A percentile compares a stretch with the other conserved stretches of the same genome.
These are phyloP conservation scores for Trichoderma koningiopsis DNA, from an alignment of 2,329 filamentous ascomycete species.

Conservation along the genomic window DNA sequence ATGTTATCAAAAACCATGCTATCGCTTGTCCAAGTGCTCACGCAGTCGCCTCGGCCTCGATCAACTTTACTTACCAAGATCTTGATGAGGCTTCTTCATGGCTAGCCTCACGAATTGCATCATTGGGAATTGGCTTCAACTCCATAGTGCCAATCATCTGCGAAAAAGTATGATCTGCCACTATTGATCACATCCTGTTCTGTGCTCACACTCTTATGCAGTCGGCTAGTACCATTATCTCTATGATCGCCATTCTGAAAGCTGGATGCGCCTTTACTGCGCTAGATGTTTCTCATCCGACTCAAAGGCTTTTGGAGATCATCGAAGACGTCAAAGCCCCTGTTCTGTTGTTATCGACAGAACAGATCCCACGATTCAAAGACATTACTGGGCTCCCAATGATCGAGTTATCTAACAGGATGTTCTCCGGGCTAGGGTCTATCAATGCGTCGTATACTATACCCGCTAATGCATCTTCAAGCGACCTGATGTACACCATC, in stretches of 20 bases:
- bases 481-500: constrained; percentile 27
- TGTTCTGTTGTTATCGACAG: not conserved
- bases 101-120: not conserved
- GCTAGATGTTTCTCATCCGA: constrained; percentile 7
- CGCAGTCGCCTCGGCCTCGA: not conserved
- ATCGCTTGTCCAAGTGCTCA: not conserved
- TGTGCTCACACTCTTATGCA: not conserved
- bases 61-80: not conserved
- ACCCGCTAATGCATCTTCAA: not conserved
- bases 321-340: constrained; percentile 2
- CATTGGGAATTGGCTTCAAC: not conserved
- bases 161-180: not conserved
- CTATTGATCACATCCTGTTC: not conserved
- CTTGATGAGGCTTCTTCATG: not conserved
- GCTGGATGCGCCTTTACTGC: not conserved
- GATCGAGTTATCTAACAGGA: not conserved
- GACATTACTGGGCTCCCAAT: too few species aligned
- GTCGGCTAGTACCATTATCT: not conserved
- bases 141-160: not conserved
- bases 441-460: not conserved
- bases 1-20: not conserved
- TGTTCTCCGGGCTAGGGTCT: not conserved
- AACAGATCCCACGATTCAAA: not conserved
- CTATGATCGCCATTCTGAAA: not conserved
- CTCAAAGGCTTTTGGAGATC: not conserved